Evolutionary conservation across 495 filamentous ascomycete species (phyloP).

Genomic region (Trichoderma asperelloides): DNA sequence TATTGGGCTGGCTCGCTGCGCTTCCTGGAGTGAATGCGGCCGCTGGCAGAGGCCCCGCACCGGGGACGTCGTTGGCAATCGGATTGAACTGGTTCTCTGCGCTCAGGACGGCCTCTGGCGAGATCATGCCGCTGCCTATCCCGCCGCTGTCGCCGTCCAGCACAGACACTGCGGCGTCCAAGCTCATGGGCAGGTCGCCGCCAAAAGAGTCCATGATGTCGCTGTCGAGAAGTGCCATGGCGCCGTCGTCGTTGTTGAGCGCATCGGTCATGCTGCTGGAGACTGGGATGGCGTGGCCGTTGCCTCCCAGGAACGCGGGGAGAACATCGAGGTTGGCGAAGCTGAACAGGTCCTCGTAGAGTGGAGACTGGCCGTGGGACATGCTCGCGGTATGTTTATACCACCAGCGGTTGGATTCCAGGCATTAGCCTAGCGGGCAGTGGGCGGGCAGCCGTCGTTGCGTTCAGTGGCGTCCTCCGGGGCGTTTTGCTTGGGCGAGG

Average conservation of each 20-base stretch:
- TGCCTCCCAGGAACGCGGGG: not conserved
- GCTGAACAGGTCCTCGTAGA: not conserved
- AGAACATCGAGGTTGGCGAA: not conserved
- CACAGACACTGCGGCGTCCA: constrained; percentile 15
- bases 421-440: not conserved
- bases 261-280: constrained; percentile 8
- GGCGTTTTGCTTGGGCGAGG: not conserved
- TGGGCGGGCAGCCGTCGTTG: not conserved
- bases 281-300: constrained; percentile 12
- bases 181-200: constrained; percentile 26
- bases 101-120: not conserved
- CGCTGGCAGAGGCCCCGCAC: constrained; percentile 40
- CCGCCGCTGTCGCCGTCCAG: constrained; percentile 17
- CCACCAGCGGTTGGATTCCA: not conserved
- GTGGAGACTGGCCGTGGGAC: constrained; percentile 8
- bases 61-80: constrained; percentile 32
- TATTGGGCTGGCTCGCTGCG: constrained; percentile 19
- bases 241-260: constrained; percentile 21
- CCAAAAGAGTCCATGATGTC: constrained; percentile 29
- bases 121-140: constrained; percentile 11
- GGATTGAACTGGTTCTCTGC: constrained; percentile 17
- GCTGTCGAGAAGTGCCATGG: constrained; percentile 33
- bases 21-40: not conserved
- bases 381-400: constrained; percentile 9
- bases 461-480: not conserved